These are phyloP conservation scores for Ogataea hybrid DNA, from an alignment of 1,139 yeast genomes.

Conservation along the genomic window DNA sequence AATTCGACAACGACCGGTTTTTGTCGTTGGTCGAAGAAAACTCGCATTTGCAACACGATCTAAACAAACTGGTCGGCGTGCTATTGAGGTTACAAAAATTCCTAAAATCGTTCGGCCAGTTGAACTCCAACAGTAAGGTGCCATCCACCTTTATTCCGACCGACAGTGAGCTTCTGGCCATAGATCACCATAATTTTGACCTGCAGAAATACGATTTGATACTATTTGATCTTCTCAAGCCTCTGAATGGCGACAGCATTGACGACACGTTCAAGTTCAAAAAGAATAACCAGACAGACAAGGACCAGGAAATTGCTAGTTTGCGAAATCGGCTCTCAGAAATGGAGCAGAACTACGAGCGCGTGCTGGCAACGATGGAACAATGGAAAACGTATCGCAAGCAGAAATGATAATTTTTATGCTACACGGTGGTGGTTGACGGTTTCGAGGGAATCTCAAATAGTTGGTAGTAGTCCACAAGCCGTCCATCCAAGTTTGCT, in stretches of 20 bases:
- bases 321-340: slow-evolving; percentile 18
- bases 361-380: slow-evolving; percentile 22
- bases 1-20: slow-evolving; percentile 11
- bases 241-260: slow-evolving; percentile 17
- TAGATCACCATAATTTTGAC: slow-evolving; percentile 8
- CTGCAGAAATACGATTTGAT: slow-evolving; percentile 15
- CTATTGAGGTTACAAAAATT: slow-evolving; percentile 12
- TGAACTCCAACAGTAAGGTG: slow-evolving; percentile 6
- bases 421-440: slow-evolving; percentile 8
- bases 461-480: slow-evolving; percentile 62
- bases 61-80: slow-evolving; percentile 12
- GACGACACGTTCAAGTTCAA: slow-evolving; percentile 29
- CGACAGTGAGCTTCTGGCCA: slow-evolving; percentile 14
- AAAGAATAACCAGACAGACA: slow-evolving; percentile 13
- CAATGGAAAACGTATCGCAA: slow-evolving; percentile 20
- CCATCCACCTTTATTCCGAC: slow-evolving; percentile 22
- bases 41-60: slow-evolving; percentile 8
- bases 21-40: slow-evolving; percentile 16
- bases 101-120: slow-evolving; percentile 13
- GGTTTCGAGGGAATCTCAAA: slow-evolving; percentile 43
- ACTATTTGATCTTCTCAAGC: slow-evolving; percentile 17
- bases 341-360: slow-evolving; percentile 22
- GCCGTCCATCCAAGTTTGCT: slow-evolving; percentile 55
- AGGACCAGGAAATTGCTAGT: slow-evolving; percentile 19
- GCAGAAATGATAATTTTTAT: slow-evolving; percentile 5